phyloP scores from a whole-genome alignment of 164 flowering plant genomes.

The Aristolochia contorta region DNA sequence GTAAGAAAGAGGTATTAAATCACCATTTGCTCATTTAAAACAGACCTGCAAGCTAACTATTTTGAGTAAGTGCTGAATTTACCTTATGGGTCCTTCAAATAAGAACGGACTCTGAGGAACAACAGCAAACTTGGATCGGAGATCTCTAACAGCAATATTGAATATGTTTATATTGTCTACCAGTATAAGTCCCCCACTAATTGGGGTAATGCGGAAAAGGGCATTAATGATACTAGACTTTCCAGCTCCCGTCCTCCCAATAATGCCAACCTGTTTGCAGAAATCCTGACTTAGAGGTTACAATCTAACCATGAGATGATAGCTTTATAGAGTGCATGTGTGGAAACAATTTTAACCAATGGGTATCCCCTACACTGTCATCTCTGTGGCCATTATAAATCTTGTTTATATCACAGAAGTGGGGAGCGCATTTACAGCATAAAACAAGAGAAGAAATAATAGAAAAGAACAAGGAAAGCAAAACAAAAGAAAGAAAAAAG shows the following conservation, averaged over 20 bases:
- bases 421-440: too few species aligned
- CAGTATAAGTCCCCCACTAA: slow-evolving; percentile 53
- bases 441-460: too few species aligned
- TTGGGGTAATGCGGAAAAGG: slow-evolving; percentile 75
- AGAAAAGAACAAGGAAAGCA: too few species aligned
- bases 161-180: slow-evolving; percentile 62
- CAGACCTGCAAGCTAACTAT: background rate
- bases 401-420: too few species aligned
- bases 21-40: background rate
- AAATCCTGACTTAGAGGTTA: too few species aligned
- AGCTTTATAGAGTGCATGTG: too few species aligned
- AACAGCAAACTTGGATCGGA: slow-evolving; percentile 64
- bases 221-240: slow-evolving; percentile 90
- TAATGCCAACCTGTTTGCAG: slow-evolving; percentile 67
- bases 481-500: too few species aligned
- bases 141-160: slow-evolving; percentile 54
- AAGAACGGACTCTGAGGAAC: slow-evolving; percentile 97
- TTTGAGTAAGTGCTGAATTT: background rate
- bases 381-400: too few species aligned
- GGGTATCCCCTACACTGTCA: too few species aligned
- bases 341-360: too few species aligned
- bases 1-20: background rate
- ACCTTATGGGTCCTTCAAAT: slow-evolving; percentile 60
- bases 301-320: too few species aligned
- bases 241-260: slow-evolving; percentile 99